Conservation (phyloP, 208 protist genomes). For the Trypanosoma rangeli region DNA sequence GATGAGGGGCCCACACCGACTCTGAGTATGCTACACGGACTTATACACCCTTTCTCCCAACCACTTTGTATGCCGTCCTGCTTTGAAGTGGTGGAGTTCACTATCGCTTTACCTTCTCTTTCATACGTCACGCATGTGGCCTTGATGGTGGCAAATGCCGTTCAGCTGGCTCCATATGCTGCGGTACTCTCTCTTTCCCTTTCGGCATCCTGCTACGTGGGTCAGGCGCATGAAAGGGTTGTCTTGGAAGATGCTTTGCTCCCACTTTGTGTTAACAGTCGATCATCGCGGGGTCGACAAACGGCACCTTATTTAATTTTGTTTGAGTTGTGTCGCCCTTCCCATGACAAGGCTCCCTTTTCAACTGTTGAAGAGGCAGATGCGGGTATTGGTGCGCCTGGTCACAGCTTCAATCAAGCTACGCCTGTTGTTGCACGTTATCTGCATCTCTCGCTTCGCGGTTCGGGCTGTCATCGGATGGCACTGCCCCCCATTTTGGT, state of each 20-base stretch:
- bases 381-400: not conserved
- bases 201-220: slow-evolving; percentile 19
- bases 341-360: not conserved
- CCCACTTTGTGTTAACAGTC: slow-evolving; percentile 18
- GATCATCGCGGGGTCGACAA: not conserved
- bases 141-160: slow-evolving; percentile 16
- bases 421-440: slow-evolving; percentile 32
- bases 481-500: slow-evolving; percentile 26
- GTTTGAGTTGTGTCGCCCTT: slow-evolving; percentile 9
- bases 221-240: slow-evolving; percentile 22
- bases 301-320: slow-evolving; percentile 17
- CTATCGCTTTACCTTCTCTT: slow-evolving; percentile 25
- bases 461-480: slow-evolving; percentile 19
- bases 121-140: slow-evolving; percentile 33
- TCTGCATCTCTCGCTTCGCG: slow-evolving; percentile 21
- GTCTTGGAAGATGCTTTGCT: slow-evolving; percentile 27
- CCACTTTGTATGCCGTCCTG: slow-evolving; percentile 20
- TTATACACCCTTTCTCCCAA: slow-evolving; percentile 25
- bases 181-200: slow-evolving; percentile 22
- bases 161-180: slow-evolving; percentile 21
- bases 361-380: not conserved
- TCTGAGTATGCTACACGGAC: slow-evolving; percentile 16
- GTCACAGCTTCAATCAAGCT: slow-evolving; percentile 5
- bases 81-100: slow-evolving; percentile 22
- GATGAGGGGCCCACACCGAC: slow-evolving; percentile 1